Percentiles rank a stretch among this genome's conserved stretches.
Conservation (phyloP, 306 rosid genomes). For the Cyamopsis tetragonoloba region DNA sequence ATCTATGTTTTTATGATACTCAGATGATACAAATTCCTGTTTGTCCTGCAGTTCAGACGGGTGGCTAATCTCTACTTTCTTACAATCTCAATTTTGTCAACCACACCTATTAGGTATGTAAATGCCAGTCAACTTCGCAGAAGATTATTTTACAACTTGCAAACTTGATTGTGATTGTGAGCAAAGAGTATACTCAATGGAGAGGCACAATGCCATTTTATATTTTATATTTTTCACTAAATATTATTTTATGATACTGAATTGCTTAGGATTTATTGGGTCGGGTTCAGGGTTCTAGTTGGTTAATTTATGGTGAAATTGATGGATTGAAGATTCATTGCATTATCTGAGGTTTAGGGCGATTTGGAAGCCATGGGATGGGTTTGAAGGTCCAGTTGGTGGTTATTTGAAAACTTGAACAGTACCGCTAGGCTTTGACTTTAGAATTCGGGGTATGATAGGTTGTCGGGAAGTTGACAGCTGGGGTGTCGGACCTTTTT, state of each 20-base stretch:
- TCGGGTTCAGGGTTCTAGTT: not conserved
- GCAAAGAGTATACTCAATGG: not conserved
- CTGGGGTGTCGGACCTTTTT: not conserved
- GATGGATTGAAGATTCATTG: conserved; percentile 2
- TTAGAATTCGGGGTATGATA: not conserved
- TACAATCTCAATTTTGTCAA: conserved; percentile 85
- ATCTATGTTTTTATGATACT: conserved; percentile 33
- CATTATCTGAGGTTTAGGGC: not conserved
- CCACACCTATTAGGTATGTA: conserved; percentile 82
- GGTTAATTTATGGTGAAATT: conserved; percentile 8
- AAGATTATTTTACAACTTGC: conserved; percentile 13
- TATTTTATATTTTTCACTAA: conserved; percentile 13
- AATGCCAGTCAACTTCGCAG: conserved; percentile 5
- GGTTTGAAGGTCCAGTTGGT: not conserved
- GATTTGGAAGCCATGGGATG: not conserved
- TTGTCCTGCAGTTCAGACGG: conserved; percentile 89
- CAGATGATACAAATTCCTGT: conserved; percentile 46
- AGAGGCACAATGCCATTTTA: not conserved
- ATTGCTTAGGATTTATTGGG: not conserved
- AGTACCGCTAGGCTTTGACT: not conserved
- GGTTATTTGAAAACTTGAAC: conserved; percentile 2
- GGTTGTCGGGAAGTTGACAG: not conserved
- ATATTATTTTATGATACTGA: not conserved
- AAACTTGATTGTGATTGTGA: conserved; percentile 5
- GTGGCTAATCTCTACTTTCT: conserved; percentile 98